These are phyloP conservation scores for Sabuloglossum arenarium DNA, from an alignment of 495 filamentous ascomycete genomes.

Conservation along the genomic window DNA sequence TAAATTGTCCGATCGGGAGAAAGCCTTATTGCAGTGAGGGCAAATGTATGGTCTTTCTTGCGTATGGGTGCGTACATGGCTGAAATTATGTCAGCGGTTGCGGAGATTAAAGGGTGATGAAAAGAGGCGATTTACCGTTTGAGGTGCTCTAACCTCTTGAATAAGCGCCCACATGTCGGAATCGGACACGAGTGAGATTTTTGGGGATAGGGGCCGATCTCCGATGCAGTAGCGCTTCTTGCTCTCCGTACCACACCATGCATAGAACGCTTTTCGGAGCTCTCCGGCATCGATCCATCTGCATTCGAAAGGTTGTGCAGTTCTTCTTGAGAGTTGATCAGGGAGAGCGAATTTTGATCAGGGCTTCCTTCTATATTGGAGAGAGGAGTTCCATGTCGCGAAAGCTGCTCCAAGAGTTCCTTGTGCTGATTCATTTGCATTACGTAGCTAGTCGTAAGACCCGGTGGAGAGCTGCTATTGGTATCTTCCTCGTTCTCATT, in stretches of 20 bases:
- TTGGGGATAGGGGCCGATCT: constrained; percentile 86
- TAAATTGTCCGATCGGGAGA: constrained; percentile 94
- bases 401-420: constrained; percentile 53
- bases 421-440: constrained; percentile 39
- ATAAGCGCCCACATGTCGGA: constrained; percentile 86
- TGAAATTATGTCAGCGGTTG: constrained; percentile 33
- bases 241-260: constrained; percentile 67
- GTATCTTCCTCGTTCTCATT: constrained; percentile 49
- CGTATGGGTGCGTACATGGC: constrained; percentile 97
- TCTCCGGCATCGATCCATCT: constrained; percentile 38
- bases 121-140: constrained; percentile 59
- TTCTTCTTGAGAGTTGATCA: constrained; percentile 45
- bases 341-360: constrained; percentile 27
- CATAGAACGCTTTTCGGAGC: constrained; percentile 34
- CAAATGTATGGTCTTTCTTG: constrained; percentile 97
- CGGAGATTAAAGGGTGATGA: constrained; percentile 1
- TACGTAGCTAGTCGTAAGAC: constrained; percentile 22
- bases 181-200: constrained; percentile 99
- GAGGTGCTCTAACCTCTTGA: constrained; percentile 97
- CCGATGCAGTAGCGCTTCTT: constrained; percentile 89
- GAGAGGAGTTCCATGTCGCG: constrained; percentile 71
- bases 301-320: constrained; percentile 41
- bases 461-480: constrained; percentile 46
- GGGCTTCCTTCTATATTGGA: constrained; percentile 62
- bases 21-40: constrained; percentile 93